Conservation (phyloP, 208 protist genomes). For the Wallacemonas sp. region DNA sequence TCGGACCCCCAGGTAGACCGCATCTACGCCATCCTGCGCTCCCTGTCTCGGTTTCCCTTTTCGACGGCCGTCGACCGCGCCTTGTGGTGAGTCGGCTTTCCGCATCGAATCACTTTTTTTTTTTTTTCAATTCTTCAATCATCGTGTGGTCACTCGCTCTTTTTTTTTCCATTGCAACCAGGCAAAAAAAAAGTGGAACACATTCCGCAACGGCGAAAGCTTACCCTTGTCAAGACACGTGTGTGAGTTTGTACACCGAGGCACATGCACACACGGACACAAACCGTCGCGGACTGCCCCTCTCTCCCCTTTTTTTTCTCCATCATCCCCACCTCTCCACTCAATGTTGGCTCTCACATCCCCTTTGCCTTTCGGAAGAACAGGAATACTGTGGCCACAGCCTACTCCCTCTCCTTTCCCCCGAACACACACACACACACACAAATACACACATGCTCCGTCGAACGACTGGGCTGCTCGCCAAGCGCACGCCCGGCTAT, state of each 20-base stretch:
- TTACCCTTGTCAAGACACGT: too few relatives aligned
- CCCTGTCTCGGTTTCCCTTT: constrained; percentile 48
- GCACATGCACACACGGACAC: too few relatives aligned
- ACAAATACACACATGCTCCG: constrained; percentile 39
- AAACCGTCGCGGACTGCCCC: too few relatives aligned
- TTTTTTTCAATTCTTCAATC: constrained; percentile 9
- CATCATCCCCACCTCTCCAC: too few relatives aligned
- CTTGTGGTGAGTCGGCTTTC: constrained; percentile 25
- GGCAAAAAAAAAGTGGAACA: too few relatives aligned
- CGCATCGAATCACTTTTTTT: constrained; percentile 4
- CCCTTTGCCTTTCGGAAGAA: too few relatives aligned
- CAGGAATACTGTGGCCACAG: too few relatives aligned
- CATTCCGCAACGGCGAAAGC: too few relatives aligned
- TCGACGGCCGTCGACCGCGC: constrained; percentile 43
- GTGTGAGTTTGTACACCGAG: too few relatives aligned
- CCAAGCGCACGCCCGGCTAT: constrained; percentile 85
- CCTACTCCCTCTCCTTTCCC: constrained; percentile 7
- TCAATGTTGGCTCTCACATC: too few relatives aligned
- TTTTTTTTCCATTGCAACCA: too few relatives aligned
- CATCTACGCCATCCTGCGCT: constrained; percentile 34
- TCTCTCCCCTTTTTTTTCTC: too few relatives aligned
- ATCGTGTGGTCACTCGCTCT: constrained; percentile 1
- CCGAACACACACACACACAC: not conserved
- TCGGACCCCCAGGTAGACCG: constrained; percentile 22
- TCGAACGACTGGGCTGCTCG: constrained; percentile 16